Conservation (phyloP, 208 protist genomes). For the Spironucleus salmonicida region DNA sequence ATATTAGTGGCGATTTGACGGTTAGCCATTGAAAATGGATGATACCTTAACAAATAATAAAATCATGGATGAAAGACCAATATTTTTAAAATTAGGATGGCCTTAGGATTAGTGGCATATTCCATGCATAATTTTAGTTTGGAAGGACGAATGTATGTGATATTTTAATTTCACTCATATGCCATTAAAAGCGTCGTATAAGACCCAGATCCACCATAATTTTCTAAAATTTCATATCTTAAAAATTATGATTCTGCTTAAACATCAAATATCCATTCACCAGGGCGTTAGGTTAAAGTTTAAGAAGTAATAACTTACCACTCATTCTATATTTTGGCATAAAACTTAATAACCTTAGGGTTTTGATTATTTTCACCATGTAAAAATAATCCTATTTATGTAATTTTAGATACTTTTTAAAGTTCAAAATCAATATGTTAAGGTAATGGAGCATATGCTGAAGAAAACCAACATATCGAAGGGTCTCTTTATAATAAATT, state of each 20-base stretch:
- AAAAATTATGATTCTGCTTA: background rate
- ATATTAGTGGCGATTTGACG: background rate
- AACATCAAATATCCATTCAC: too few species aligned
- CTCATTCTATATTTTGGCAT: too few species aligned
- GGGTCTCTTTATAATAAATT: constrained; percentile 38
- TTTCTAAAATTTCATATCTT: background rate
- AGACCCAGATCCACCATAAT: background rate
- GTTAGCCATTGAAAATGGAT: background rate
- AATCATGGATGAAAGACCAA: background rate
- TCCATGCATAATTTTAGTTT: constrained; percentile 11
- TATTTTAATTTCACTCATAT: background rate
- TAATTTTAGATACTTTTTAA: background rate
- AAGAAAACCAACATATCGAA: constrained; percentile 39
- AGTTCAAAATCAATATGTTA: constrained; percentile 38
- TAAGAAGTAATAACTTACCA: too few species aligned
- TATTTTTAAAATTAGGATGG: background rate
- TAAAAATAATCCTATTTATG: constrained; percentile 38
- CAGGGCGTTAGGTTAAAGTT: too few species aligned
- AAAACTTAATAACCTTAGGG: constrained; percentile 20
- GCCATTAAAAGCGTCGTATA: too few species aligned
- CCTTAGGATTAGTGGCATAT: background rate
- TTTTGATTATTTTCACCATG: constrained; percentile 48
- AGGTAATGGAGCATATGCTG: constrained; percentile 29
- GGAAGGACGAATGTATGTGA: constrained; percentile 11
- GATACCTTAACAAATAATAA: background rate